These are phyloP conservation scores for Tetracentron sinense DNA, from an alignment of 164 flowering plant genomes.

Conservation along the genomic window DNA sequence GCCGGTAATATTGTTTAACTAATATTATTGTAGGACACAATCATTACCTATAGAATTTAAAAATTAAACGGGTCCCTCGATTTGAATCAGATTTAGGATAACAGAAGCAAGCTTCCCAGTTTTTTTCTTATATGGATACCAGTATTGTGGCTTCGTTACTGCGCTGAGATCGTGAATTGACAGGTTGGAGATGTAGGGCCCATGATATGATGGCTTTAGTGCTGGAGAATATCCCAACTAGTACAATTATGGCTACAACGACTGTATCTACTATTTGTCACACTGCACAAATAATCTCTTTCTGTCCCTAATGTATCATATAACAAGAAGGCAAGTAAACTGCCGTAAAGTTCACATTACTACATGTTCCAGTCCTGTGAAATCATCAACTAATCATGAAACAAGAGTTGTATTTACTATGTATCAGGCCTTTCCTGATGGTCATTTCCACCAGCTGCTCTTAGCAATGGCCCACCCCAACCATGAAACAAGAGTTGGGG, in stretches of 20 bases:
- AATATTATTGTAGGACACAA: too few species aligned
- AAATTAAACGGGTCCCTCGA: too few species aligned
- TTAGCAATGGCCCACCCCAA: constrained; percentile 83
- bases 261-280: constrained; percentile 65
- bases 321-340: constrained; percentile 56
- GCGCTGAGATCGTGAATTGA: constrained; percentile 7
- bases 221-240: constrained; percentile 61
- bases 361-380: neutral
- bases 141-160: neutral
- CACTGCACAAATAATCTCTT: constrained; percentile 56
- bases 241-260: constrained; percentile 46
- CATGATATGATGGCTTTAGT: constrained; percentile 73
- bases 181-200: constrained; percentile 93
- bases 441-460: constrained; percentile 79
- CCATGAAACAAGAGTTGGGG: constrained; percentile 68
- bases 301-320: constrained; percentile 59
- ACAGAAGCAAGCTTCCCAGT: too few species aligned
- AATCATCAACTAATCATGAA: constrained; percentile 6
- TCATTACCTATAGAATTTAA: too few species aligned
- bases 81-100: too few species aligned
- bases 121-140: neutral
- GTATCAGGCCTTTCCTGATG: constrained; percentile 85
- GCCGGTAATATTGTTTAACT: too few species aligned
- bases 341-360: neutral
- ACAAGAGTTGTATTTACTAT: constrained; percentile 8